Evolutionary conservation across 257 asterid species (phyloP).

Genomic region (Ilex aquifolium): DNA sequence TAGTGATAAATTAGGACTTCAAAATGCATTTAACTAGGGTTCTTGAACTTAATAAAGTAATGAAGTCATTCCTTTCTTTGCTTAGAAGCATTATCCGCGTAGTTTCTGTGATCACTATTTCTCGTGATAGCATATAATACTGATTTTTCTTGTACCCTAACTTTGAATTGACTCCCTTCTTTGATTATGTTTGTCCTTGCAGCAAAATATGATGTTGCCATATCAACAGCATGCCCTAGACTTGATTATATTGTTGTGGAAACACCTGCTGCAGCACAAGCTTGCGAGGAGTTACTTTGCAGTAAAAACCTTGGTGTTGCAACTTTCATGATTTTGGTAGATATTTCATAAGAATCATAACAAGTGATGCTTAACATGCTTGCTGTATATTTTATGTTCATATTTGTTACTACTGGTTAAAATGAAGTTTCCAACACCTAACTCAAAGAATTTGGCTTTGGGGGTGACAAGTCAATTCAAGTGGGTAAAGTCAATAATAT

Average conservation of each 20-base stretch:
- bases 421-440: background rate
- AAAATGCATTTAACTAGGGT: no score
- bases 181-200: slow-evolving; percentile 18
- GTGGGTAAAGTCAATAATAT: background rate
- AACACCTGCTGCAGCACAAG: slow-evolving; percentile 76
- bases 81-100: background rate
- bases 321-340: slow-evolving; percentile 94
- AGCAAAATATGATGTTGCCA: slow-evolving; percentile 88
- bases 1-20: no score
- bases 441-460: background rate
- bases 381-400: background rate
- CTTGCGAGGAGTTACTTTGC: slow-evolving; percentile 88
- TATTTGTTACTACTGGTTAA: background rate
- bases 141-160: background rate
- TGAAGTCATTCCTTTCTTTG: background rate
- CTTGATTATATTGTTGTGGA: slow-evolving; percentile 95
- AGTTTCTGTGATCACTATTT: no score
- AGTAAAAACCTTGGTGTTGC: slow-evolving; percentile 83
- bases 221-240: slow-evolving; percentile 91
- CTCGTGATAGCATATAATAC: background rate
- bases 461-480: background rate
- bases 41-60: no score
- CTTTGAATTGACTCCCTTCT: background rate
- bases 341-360: background rate
- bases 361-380: background rate